Base-by-base conservation (phyloP, 768 basidiomycete species). In the Mycena leptocephala region DNA sequence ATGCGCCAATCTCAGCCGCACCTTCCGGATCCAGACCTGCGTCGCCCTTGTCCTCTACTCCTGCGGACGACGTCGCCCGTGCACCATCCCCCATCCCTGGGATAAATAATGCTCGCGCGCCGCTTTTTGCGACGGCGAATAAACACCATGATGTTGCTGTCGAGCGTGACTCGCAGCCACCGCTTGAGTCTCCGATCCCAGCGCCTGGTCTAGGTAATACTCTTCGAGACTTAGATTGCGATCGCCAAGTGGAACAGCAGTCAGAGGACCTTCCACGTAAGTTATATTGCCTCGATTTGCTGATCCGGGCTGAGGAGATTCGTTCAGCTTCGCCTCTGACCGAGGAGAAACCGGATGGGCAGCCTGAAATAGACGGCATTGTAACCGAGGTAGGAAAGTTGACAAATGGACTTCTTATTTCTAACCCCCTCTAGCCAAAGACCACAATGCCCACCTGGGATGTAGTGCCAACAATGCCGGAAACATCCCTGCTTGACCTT, bases 401-500 rank as follows among this genome's bases (percentile, higher is more conserved):
- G 43, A 16, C 7, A 0, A 18, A 0, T 13, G 6, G 30, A 46
- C 13, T 30, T 20, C 13, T 8, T 6, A 59, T 59, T 53, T 20
- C 70, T 56, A 46, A 67, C 28, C 16, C 16, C 10, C 11, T 5
- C 30, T 28, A 66, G 70, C 51, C 64, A 26, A 61, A 41, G 39
- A 41, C 37, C 13, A 32, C 55, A 10, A 61, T 76, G 58, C 75
- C 75, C 8, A 76, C 75, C 11, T 76, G 75, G 75, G 56, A 76
- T 61, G 75, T 71, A 10, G 16, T 61, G 28, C 69, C 75, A 18
- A 66, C 63, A 20, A 5, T 43, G 35, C 64, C 33, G 43, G 75
- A 66, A 24, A 1, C 56, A 11, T 16, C 55, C 16, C 11, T 16
- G 22, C 39, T 66, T 16, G 55, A 14, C 22, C 32, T 53, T 33